These are phyloP conservation scores for Fomitopsis serialis DNA, from an alignment of 768 basidiomycete genomes.

Conservation along the genomic window DNA sequence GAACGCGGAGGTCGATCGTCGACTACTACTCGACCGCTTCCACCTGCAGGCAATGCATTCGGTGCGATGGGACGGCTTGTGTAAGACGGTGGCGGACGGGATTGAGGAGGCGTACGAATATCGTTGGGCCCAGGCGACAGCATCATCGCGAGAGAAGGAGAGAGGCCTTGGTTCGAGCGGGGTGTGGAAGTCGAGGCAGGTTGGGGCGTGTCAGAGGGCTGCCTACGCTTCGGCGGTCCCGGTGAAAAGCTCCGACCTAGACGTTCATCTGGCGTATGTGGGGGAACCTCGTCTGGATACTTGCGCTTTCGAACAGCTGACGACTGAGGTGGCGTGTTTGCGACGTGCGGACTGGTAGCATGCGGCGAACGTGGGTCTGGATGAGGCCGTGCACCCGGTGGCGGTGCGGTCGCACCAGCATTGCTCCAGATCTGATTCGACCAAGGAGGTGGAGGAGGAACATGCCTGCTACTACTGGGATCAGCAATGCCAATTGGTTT, in stretches of 20 bases:
- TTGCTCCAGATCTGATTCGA: conserved; percentile 26
- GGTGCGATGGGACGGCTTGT: background rate
- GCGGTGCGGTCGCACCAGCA: conserved; percentile 23
- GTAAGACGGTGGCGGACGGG: conserved; percentile 2
- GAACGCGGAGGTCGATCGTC: background rate
- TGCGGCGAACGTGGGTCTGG: conserved; percentile 10
- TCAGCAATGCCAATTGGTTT: conserved; percentile 2
- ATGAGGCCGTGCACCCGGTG: conserved; percentile 19
- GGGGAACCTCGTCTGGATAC: conserved; percentile 23
- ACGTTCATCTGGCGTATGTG: conserved; percentile 12
- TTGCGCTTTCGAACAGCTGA: conserved; percentile 27
- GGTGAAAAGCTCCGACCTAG: conserved; percentile 10
- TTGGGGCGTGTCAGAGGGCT: conserved; percentile 17
- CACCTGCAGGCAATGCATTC: background rate
- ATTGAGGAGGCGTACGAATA: conserved; percentile 17
- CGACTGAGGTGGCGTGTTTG: conserved; percentile 13
- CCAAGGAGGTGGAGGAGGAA: conserved; percentile 36
- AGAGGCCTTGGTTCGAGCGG: conserved; percentile 39
- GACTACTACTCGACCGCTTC: background rate
- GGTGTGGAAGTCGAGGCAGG: conserved; percentile 20
- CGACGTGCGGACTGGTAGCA: conserved; percentile 5
- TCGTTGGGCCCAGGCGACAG: conserved; percentile 41
- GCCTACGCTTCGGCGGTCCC: conserved; percentile 21
- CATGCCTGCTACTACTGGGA: conserved; percentile 24
- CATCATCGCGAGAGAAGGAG: conserved; percentile 60